Evolutionary conservation across 129 eudicot genomes (phyloP).

Genomic region (Flaveria ramosissima): DNA sequence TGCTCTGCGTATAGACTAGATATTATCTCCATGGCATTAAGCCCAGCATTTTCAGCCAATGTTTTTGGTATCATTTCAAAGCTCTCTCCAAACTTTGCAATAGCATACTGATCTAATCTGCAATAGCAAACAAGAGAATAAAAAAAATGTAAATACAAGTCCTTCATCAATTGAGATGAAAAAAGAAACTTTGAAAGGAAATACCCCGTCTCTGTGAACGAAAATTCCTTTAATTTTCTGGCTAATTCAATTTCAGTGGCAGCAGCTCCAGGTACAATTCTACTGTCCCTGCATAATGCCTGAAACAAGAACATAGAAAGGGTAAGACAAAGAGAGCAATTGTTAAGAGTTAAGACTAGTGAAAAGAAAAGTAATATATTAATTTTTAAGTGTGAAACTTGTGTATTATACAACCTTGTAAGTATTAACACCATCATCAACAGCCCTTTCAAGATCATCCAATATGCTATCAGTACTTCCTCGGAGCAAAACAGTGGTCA

Average conservation of each 20-base stretch:
- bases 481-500: slow-evolving; percentile 79
- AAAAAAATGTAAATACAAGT: neutral
- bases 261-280: slow-evolving; percentile 95
- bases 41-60: slow-evolving; percentile 96
- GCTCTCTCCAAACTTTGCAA: slow-evolving; percentile 89
- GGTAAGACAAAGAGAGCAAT: too few relatives aligned
- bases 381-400: neutral
- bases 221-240: slow-evolving; percentile 77
- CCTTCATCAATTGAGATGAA: neutral
- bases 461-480: slow-evolving; percentile 96
- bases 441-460: slow-evolving; percentile 98
- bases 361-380: neutral
- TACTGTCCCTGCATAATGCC: slow-evolving; percentile 98
- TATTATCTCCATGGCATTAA: slow-evolving; percentile 92
- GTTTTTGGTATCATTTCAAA: slow-evolving; percentile 97
- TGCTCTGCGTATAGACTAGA: slow-evolving; percentile 87
- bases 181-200: neutral
- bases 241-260: slow-evolving; percentile 97
- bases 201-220: slow-evolving; percentile 90
- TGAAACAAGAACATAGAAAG: slow-evolving; percentile 24
- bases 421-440: slow-evolving; percentile 92
- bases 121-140: neutral
- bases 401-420: slow-evolving; percentile 58
- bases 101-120: slow-evolving; percentile 97
- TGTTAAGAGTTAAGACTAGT: neutral